Conservation (phyloP, 805 yeast genomes). For the Hanseniaspora singularis region DNA sequence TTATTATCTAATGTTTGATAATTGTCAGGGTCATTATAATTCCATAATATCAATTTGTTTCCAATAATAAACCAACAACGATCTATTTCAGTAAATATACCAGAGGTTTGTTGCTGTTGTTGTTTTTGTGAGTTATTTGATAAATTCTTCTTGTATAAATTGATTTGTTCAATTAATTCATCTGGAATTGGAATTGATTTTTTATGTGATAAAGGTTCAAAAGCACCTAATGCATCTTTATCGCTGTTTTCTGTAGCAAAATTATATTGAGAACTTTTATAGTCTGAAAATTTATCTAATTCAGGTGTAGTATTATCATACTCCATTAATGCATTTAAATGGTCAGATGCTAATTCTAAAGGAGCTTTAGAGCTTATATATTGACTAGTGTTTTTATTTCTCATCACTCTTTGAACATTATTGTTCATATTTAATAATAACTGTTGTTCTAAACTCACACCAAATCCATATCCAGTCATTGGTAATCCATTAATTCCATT, state of each 20-base stretch:
- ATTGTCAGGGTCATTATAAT: slow-evolving; percentile 50
- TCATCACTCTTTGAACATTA: slow-evolving; percentile 9
- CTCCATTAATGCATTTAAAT: slow-evolving; percentile 45
- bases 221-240: slow-evolving; percentile 35
- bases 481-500: neutral
- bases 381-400: slow-evolving; percentile 19
- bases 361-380: slow-evolving; percentile 29
- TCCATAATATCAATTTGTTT: slow-evolving; percentile 75
- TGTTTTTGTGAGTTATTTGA: slow-evolving; percentile 23
- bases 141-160: slow-evolving; percentile 36
- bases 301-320: slow-evolving; percentile 48
- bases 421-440: slow-evolving; percentile 4
- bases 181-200: slow-evolving; percentile 67
- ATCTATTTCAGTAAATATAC: slow-evolving; percentile 65
- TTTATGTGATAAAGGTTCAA: slow-evolving; percentile 67
- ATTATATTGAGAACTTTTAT: slow-evolving; percentile 54
- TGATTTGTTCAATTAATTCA: slow-evolving; percentile 56
- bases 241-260: slow-evolving; percentile 43
- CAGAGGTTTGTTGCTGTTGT: slow-evolving; percentile 41
- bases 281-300: slow-evolving; percentile 37
- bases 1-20: slow-evolving; percentile 67
- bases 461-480: slow-evolving; percentile 6
- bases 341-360: slow-evolving; percentile 48
- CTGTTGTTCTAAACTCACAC: slow-evolving; percentile 10
- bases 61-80: slow-evolving; percentile 82